A percentile compares a stretch with the other conserved stretches of the same genome.
These are phyloP conservation scores for Albugo candida DNA, from an alignment of 352 stramenopile genomes.

Conservation along the genomic window DNA sequence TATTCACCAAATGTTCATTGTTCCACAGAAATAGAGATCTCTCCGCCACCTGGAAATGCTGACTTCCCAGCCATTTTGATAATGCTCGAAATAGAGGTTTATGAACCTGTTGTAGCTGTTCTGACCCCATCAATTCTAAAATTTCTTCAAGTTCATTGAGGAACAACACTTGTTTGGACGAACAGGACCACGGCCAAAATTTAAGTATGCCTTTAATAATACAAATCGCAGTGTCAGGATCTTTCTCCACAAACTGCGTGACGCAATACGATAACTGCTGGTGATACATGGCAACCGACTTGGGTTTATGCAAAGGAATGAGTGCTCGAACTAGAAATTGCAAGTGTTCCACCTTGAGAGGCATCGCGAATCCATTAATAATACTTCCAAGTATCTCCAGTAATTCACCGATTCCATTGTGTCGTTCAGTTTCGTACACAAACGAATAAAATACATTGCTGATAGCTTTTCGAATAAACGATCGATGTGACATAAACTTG, in stretches of 20 bases:
- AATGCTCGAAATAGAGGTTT: slow-evolving; percentile 63
- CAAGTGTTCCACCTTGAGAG: slow-evolving; percentile 96
- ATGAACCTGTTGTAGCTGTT: slow-evolving; percentile 62
- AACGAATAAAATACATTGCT: slow-evolving; percentile 98
- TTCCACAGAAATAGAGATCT: slow-evolving; percentile 97
- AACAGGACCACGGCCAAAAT: slow-evolving; percentile 90
- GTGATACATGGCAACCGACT: slow-evolving; percentile 93
- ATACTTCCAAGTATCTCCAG: slow-evolving; percentile 96
- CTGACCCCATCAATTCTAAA: slow-evolving; percentile 84
- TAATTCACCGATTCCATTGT: slow-evolving; percentile 93
- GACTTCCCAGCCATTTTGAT: slow-evolving; percentile 79
- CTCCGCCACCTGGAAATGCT: slow-evolving; percentile 95
- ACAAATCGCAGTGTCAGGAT: slow-evolving; percentile 89
- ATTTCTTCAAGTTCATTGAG: slow-evolving; percentile 98
- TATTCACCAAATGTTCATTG: slow-evolving; percentile 95
- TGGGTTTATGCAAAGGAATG: slow-evolving; percentile 97
- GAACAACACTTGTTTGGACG: slow-evolving; percentile 91
- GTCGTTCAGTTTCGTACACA: slow-evolving; percentile 94
- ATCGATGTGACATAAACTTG: slow-evolving; percentile 98
- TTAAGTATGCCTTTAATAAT: slow-evolving; percentile 90
- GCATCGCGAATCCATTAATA: slow-evolving; percentile 99
- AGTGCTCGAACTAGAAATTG: slow-evolving; percentile 89
- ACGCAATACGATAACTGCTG: slow-evolving; percentile 99
- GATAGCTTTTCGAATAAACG: slow-evolving; percentile 95
- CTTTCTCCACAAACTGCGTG: slow-evolving; percentile 99